Evolutionary conservation across 345 rosid genomes (phyloP).

Genomic region (Brassica nigra): DNA sequence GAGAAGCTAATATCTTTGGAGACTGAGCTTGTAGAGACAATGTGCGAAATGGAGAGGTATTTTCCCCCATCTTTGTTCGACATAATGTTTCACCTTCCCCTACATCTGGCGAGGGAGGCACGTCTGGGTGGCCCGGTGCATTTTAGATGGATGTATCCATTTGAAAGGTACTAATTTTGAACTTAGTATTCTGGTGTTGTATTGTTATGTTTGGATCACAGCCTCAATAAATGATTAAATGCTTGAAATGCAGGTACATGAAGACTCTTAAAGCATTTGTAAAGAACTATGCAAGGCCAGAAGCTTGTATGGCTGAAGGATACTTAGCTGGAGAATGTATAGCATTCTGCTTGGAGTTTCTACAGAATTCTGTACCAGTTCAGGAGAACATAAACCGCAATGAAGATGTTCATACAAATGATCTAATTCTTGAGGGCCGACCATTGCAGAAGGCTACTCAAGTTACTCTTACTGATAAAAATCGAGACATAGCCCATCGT

Average conservation of each 20-base stretch:
- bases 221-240: not conserved
- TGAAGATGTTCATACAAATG: not conserved
- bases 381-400: not conserved
- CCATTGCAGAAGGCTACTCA: not conserved
- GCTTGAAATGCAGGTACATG: not conserved
- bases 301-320: not conserved
- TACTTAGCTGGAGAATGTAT: not conserved
- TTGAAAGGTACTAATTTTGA: not conserved
- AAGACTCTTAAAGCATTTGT: not conserved
- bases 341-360: not conserved
- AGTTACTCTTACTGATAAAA: not conserved
- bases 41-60: not conserved
- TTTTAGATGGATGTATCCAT: not conserved
- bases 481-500: not conserved
- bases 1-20: not conserved
- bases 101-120: not conserved
- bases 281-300: not conserved
- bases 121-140: not conserved
- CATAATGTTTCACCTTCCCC: not conserved
- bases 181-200: not conserved
- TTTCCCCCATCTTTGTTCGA: not conserved
- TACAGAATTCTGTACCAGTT: not conserved
- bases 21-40: not conserved
- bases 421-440: not conserved
- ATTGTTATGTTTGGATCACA: too few relatives aligned